A percentile compares a stretch with the other conserved stretches of the same genome.
phyloP scores from a whole-genome alignment of 805 yeast species.

The Yamadazyma philogaea region DNA sequence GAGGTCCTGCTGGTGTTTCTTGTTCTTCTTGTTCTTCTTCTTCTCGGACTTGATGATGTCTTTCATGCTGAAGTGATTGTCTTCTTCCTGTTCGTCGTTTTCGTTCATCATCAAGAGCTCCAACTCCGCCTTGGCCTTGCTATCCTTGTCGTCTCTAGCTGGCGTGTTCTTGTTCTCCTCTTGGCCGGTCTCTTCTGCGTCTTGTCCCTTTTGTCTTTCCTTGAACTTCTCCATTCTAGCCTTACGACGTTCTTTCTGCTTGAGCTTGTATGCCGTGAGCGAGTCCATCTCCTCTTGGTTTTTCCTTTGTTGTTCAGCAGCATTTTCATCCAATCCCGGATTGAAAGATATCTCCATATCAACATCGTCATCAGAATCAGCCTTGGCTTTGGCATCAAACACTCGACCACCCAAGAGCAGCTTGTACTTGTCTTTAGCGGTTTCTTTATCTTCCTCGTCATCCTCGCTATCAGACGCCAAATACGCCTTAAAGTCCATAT shows the following conservation, averaged over 20 bases:
- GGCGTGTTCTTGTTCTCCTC: slow-evolving; percentile 20
- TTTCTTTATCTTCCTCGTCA: slow-evolving; percentile 18
- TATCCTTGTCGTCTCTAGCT: slow-evolving; percentile 2
- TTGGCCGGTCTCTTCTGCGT: slow-evolving; percentile 52
- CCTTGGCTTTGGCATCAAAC: slow-evolving; percentile 23
- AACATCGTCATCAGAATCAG: slow-evolving; percentile 53
- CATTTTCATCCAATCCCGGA: slow-evolving; percentile 62
- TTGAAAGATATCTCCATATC: slow-evolving; percentile 96
- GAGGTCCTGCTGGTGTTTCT: slow-evolving; percentile 50
- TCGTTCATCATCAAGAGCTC: slow-evolving; percentile 72
- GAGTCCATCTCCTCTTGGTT: slow-evolving; percentile 65
- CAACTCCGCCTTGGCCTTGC: slow-evolving; percentile 55
- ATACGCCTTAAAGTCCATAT: slow-evolving; percentile 89
- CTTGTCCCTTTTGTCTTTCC: slow-evolving; percentile 50
- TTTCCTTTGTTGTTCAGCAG: slow-evolving; percentile 24
- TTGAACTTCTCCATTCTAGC: slow-evolving; percentile 76
- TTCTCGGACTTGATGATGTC: slow-evolving; percentile 72
- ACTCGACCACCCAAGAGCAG: slow-evolving; percentile 49
- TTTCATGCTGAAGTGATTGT: slow-evolving; percentile 72
- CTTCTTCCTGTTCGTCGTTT: slow-evolving; percentile 42
- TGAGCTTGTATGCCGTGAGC: slow-evolving; percentile 74
- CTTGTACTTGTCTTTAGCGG: slow-evolving; percentile 57
- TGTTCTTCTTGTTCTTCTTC: slow-evolving; percentile 47
- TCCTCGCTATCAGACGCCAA: slow-evolving; percentile 55
- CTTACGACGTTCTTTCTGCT: slow-evolving; percentile 90